phyloP scores from a whole-genome alignment of 2,329 filamentous ascomycete species.

The Macrophomina phaseolina region DNA sequence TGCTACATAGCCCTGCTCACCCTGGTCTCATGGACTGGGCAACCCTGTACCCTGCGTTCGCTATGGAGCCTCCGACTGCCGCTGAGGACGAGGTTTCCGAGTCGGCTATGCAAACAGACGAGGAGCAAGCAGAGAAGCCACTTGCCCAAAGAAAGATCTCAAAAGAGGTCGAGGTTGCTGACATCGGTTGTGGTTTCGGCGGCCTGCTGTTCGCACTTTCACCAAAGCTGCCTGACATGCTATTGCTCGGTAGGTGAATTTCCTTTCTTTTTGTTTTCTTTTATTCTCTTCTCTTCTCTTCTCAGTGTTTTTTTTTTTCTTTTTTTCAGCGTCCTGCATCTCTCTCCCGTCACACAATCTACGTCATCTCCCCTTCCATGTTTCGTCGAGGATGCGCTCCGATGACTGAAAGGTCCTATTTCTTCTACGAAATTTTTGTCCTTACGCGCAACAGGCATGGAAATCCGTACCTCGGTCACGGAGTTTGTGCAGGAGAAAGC shows the following conservation, averaged over 20 bases:
- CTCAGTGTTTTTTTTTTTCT: background rate
- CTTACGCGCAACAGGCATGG: constrained; percentile 67
- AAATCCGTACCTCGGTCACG: constrained; percentile 89
- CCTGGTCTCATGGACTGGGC: constrained; percentile 94
- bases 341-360: no score
- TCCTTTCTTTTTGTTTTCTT: background rate
- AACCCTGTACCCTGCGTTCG: constrained; percentile 77
- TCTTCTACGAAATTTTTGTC: background rate
- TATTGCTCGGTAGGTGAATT: constrained; percentile 73
- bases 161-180: constrained; percentile 85
- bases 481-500: constrained; percentile 91
- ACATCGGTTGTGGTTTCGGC: constrained; percentile 97
- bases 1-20: constrained; percentile 67
- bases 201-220: constrained; percentile 86
- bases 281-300: background rate
- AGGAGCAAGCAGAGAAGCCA: constrained; percentile 35
- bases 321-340: background rate
- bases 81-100: background rate
- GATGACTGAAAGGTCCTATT: background rate
- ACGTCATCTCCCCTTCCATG: no score
- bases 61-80: constrained; percentile 38
- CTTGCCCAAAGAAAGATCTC: constrained; percentile 45
- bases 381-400: background rate
- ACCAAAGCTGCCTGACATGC: constrained; percentile 77
- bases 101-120: constrained; percentile 30